A percentile compares a stretch with the other conserved stretches of the same genome.
Conservation (phyloP, 495 filamentous ascomycete species). For the Achaetomiella virescens region DNA sequence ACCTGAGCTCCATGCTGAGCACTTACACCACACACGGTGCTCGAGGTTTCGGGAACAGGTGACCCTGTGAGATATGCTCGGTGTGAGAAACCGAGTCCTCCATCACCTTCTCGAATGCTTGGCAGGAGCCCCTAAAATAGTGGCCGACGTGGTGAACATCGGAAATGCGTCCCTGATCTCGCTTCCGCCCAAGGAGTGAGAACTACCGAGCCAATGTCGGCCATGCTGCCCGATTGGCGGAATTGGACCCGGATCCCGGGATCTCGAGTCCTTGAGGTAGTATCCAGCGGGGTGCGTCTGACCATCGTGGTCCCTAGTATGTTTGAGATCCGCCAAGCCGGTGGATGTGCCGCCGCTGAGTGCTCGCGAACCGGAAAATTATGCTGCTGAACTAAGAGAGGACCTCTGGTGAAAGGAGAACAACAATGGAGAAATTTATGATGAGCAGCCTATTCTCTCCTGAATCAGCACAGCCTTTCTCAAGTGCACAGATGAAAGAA, state of each 20-base stretch:
- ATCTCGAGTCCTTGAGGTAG: constrained; percentile 9
- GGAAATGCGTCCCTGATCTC: not conserved
- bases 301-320: constrained; percentile 2
- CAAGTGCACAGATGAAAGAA: too few species aligned
- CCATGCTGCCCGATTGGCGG: constrained; percentile 20
- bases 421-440: too few species aligned
- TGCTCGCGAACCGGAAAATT: too few species aligned
- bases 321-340: constrained; percentile 23
- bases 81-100: not conserved
- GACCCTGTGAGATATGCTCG: not conserved
- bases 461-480: too few species aligned
- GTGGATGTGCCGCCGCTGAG: constrained; percentile 9
- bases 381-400: too few species aligned
- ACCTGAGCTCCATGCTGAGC: constrained; percentile 19
- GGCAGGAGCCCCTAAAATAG: not conserved
- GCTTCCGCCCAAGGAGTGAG: not conserved
- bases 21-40: not conserved
- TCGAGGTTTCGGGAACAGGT: not conserved
- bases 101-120: not conserved
- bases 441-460: too few species aligned
- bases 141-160: not conserved
- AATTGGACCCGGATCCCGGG: constrained; percentile 12
- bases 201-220: constrained; percentile 3
- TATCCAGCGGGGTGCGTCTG: constrained; percentile 12
- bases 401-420: too few species aligned